Conservation (phyloP, 306 rosid genomes). For the Betula pendula region DNA sequence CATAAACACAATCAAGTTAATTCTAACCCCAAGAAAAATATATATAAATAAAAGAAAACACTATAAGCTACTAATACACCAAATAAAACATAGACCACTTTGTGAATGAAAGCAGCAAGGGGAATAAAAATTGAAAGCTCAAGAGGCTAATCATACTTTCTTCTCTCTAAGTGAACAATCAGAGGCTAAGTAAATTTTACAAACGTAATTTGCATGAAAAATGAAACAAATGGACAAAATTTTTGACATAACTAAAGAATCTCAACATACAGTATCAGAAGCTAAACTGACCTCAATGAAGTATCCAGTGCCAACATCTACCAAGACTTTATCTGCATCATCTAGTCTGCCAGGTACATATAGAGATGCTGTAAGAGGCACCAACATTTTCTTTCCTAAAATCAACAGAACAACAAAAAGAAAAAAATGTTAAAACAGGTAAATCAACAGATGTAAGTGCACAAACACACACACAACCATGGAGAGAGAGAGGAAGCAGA, state of each 20-base stretch:
- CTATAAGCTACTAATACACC: not conserved
- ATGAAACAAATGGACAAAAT: not conserved
- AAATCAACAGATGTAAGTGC: not conserved
- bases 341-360: conserved; percentile 88
- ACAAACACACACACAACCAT: not conserved
- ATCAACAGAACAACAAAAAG: too few relatives aligned
- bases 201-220: not conserved
- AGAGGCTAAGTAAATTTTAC: not conserved
- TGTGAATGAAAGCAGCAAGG: not conserved
- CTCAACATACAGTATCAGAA: not conserved
- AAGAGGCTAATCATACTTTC: not conserved
- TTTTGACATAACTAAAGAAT: not conserved
- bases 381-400: conserved; percentile 62
- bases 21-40: not conserved
- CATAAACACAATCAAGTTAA: not conserved
- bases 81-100: not conserved
- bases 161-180: not conserved
- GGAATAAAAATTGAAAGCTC: not conserved
- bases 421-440: not conserved
- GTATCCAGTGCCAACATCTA: conserved; percentile 95
- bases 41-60: not conserved
- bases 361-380: conserved; percentile 94
- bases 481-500: not conserved
- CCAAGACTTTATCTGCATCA: conserved; percentile 60
- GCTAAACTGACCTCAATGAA: conserved; percentile 67